phyloP scores from a whole-genome alignment of 2,329 filamentous ascomycete species.

The Elsinoe perseae region DNA sequence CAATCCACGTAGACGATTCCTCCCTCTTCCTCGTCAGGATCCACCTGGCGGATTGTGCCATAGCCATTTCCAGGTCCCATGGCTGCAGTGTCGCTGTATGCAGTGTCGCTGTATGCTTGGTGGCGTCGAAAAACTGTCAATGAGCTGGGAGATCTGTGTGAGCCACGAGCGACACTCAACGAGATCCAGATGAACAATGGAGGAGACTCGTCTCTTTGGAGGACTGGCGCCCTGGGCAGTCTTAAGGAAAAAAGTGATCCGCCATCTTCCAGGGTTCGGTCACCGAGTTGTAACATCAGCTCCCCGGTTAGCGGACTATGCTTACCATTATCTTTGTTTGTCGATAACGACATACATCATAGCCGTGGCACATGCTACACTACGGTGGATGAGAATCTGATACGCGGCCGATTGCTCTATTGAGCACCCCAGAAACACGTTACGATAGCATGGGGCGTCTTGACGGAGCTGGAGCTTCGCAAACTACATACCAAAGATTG shows the following conservation, averaged over 20 bases:
- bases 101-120: not conserved
- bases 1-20: slow-evolving; percentile 41
- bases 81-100: not conserved
- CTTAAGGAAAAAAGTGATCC: not conserved
- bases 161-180: not conserved
- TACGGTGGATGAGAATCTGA: too few species aligned
- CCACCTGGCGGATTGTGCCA: slow-evolving; percentile 9
- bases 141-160: not conserved
- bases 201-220: too few species aligned
- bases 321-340: not conserved
- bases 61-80: slow-evolving; percentile 11
- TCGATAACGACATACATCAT: not conserved
- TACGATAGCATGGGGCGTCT: too few species aligned
- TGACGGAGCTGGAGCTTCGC: too few species aligned
- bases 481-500: too few species aligned
- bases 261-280: slow-evolving; percentile 9
- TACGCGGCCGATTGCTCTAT: too few species aligned
- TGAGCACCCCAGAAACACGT: too few species aligned
- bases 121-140: not conserved
- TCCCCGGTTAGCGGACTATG: not conserved
- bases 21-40: slow-evolving; percentile 10
- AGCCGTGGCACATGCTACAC: too few species aligned
- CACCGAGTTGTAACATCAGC: not conserved
- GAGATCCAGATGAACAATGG: too few species aligned
- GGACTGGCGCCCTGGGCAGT: not conserved